Conservation (phyloP, 176 grass and related monocot genomes). For the Bothriochloa decipiens region DNA sequence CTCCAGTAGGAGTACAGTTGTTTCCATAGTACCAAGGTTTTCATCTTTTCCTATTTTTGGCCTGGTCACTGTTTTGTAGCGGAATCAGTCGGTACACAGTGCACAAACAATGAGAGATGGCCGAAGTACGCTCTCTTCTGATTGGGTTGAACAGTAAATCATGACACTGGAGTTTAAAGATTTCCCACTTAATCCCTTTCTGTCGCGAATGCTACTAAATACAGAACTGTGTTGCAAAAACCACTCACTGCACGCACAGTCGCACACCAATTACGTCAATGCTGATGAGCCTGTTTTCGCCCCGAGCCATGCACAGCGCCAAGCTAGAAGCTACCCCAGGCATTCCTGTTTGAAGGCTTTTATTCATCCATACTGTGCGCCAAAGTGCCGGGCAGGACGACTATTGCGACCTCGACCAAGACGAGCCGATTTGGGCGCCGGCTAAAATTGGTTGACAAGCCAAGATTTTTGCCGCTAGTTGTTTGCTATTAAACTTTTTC, state of each 20-base stretch:
- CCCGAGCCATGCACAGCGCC: too few species aligned
- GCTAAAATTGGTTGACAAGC: too few species aligned
- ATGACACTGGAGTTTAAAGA: neutral
- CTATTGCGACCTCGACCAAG: too few species aligned
- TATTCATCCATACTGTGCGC: neutral
- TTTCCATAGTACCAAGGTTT: neutral
- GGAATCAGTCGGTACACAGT: neutral
- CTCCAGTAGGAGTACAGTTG: neutral
- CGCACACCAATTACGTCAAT: neutral
- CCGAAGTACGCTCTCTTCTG: neutral
- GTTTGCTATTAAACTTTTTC: too few species aligned
- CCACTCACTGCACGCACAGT: neutral
- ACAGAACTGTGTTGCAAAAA: neutral
- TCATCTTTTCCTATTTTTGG: slow-evolving; percentile 13
- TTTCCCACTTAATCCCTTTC: neutral
- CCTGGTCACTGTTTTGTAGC: neutral
- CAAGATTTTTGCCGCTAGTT: too few species aligned
- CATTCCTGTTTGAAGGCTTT: neutral
- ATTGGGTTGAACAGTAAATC: neutral
- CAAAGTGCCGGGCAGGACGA: too few species aligned
- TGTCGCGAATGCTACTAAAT: neutral
- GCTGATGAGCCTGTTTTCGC: neutral
- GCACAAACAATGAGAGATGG: slow-evolving; percentile 8
- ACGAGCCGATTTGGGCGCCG: too few species aligned
- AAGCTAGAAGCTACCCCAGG: neutral